A percentile compares a stretch with the other conserved stretches of the same genome.
Conservation (phyloP, 176 grass and related monocot genomes). For the Cenchrus fungigraminus region DNA sequence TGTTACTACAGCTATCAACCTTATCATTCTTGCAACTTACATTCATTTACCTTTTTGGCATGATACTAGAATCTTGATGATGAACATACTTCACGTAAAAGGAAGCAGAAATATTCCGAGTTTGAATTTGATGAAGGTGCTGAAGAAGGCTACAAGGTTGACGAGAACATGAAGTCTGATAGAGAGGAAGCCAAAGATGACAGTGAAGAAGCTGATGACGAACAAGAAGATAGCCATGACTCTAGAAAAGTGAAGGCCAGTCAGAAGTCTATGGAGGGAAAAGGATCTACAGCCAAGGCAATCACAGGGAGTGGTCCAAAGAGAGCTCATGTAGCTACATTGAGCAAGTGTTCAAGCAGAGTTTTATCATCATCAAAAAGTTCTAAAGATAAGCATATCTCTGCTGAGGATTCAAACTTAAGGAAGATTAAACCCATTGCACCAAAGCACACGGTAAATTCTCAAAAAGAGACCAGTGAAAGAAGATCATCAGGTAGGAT, state of each 20-base stretch:
- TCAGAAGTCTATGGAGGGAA: conserved; percentile 56
- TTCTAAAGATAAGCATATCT: conserved; percentile 49
- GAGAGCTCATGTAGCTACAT: conserved; percentile 27
- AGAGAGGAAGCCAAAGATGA: conserved; percentile 42
- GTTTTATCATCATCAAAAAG: conserved; percentile 42
- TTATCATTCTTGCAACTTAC: conserved; percentile 17
- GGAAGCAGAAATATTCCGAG: conserved; percentile 37
- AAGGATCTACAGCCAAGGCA: conserved; percentile 43
- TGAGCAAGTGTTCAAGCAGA: conserved; percentile 46
- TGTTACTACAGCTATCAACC: not conserved
- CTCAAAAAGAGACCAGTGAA: conserved; percentile 47
- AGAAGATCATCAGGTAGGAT: conserved; percentile 66
- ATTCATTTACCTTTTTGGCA: conserved; percentile 5
- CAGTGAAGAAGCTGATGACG: conserved; percentile 41
- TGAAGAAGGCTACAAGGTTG: conserved; percentile 34
- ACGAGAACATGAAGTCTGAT: conserved; percentile 44
- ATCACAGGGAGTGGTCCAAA: conserved; percentile 38
- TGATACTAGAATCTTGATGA: conserved; percentile 51
- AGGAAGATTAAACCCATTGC: conserved; percentile 65
- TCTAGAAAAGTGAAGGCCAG: conserved; percentile 33
- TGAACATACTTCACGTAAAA: conserved; percentile 35
- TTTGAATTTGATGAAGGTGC: conserved; percentile 54
- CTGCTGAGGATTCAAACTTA: conserved; percentile 58
- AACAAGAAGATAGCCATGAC: conserved; percentile 52
- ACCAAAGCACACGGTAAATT: conserved; percentile 40